A percentile compares a stretch with the other conserved stretches of the same genome.
phyloP scores from a whole-genome alignment of 2,329 filamentous ascomycete genomes.

The Microdochium trichocladiopsis region DNA sequence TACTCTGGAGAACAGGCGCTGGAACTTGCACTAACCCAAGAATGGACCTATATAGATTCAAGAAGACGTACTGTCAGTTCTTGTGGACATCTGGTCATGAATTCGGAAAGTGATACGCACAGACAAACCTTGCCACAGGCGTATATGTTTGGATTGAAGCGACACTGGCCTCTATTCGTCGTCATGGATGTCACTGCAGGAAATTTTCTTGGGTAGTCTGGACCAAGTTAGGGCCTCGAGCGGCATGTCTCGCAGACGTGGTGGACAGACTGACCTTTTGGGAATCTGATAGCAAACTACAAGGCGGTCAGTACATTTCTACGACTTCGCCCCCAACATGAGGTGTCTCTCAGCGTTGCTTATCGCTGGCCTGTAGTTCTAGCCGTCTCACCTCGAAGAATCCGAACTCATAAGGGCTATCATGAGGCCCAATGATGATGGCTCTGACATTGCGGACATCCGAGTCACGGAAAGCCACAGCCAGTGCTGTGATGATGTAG shows the following conservation, averaged over 20 bases:
- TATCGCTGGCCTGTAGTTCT: too few relatives aligned
- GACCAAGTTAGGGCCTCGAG: slow-evolving; percentile 3
- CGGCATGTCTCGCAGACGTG: slow-evolving; percentile 1
- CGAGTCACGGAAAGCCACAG: slow-evolving; percentile 78
- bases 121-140: slow-evolving; percentile 85
- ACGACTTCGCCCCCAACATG: too few relatives aligned
- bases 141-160: slow-evolving; percentile 98
- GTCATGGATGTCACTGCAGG: slow-evolving; percentile 63
- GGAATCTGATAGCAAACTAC: slow-evolving; percentile 72
- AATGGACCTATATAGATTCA: slow-evolving; percentile 60
- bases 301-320: neutral
- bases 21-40: slow-evolving; percentile 54
- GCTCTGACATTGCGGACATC: slow-evolving; percentile 86
- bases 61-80: neutral
- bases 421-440: slow-evolving; percentile 85
- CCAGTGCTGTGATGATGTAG: slow-evolving; percentile 53
- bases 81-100: neutral
- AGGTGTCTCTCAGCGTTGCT: too few relatives aligned
- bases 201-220: slow-evolving; percentile 75
- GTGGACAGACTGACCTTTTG: slow-evolving; percentile 48
- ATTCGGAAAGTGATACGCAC: too few relatives aligned
- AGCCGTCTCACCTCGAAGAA: slow-evolving; percentile 79
- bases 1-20: too few relatives aligned
- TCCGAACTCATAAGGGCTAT: slow-evolving; percentile 93
- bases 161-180: slow-evolving; percentile 79